Evolutionary conservation across 352 stramenopile genomes (phyloP), one percentile per base, ranked within the genome.

Genomic region (Peronospora belbahrii): DNA sequence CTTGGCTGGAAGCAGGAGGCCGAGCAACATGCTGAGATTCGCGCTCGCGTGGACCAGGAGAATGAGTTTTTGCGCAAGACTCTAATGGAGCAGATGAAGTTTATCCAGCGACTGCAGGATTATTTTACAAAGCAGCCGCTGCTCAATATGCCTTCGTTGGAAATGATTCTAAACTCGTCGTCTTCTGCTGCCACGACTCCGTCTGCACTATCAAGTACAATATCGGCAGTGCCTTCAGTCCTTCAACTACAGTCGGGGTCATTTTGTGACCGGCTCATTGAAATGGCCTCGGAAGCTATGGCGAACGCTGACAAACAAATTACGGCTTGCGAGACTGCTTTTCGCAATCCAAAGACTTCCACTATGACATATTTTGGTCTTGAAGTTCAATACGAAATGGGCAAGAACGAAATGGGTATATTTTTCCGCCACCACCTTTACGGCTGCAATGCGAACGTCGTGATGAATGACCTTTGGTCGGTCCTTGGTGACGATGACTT

Each of bases 51-150:
- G 23, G 82, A 94, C 56, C 79, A 94, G 60, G 82, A 94, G 54
- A 94, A 94, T 52, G 82, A 94, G 56, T 94, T 94, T 40, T 40
- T 94, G 44, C 75, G 82, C 38, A 90, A 90, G 59, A 94, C 82
- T 38, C 50, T 94, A 14, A 94, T 91, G 79, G 82, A 94, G 50
- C 82, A 94, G 72, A 94, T 94, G 82, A 94, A 94, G 66, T 94
- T 94, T 42, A 94, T 94, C 42, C 82, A 94, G 65, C 69, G 79
- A 17, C 67, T 94, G 22, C 82, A 94, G 61, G 82, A 94, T 59
- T 94, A 94, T 58, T 94, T 94, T 52, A 90, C 79, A 30, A 94
- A 94, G 68, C 82, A 94, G 65, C 82, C 82, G 33, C 65, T 94
- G 34, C 72, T 94, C 41, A 94, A 94, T 58, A 91, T 91, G 76